Evolutionary conservation across 139 green algal species (phyloP).

Genomic region (Micractinium sp.): DNA sequence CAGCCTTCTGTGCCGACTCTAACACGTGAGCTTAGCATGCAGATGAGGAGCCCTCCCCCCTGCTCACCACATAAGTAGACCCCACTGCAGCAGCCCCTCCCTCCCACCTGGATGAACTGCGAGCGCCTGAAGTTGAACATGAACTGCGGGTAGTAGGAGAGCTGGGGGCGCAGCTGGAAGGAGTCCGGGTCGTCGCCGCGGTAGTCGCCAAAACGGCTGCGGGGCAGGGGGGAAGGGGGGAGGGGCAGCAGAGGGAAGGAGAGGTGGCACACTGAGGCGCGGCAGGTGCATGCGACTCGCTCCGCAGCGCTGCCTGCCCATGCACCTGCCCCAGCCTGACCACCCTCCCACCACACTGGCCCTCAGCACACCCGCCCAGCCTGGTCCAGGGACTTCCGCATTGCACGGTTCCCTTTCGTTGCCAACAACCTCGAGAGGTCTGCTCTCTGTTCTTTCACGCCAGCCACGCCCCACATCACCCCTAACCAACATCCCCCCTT

Average conservation of each 20-base stretch:
- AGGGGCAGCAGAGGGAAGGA: background rate
- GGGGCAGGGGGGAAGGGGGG: background rate
- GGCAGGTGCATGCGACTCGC: too few relatives aligned
- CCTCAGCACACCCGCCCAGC: too few relatives aligned
- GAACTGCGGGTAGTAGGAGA: constrained; percentile 98
- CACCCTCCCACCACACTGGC: too few relatives aligned
- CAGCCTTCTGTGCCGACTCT: background rate
- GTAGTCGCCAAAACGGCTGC: constrained; percentile 64
- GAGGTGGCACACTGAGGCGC: too few relatives aligned
- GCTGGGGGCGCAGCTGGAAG: constrained; percentile 88
- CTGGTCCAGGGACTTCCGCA: too few relatives aligned
- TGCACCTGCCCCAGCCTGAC: too few relatives aligned
- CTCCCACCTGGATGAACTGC: constrained; percentile 88
- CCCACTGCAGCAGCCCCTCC: background rate
- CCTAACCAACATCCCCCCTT: too few relatives aligned
- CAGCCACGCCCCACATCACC: too few relatives aligned
- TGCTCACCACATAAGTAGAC: background rate
- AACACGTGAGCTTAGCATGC: background rate
- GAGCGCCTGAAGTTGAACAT: constrained; percentile 98
- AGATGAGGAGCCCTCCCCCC: background rate
- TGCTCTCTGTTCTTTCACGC: too few relatives aligned
- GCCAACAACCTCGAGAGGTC: too few relatives aligned
- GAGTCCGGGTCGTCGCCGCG: constrained; percentile 92
- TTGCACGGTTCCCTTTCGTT: too few relatives aligned
- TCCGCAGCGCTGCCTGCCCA: too few relatives aligned